phyloP scores from a whole-genome alignment of 257 asterid genomes.

The Ligustrum vulgare region DNA sequence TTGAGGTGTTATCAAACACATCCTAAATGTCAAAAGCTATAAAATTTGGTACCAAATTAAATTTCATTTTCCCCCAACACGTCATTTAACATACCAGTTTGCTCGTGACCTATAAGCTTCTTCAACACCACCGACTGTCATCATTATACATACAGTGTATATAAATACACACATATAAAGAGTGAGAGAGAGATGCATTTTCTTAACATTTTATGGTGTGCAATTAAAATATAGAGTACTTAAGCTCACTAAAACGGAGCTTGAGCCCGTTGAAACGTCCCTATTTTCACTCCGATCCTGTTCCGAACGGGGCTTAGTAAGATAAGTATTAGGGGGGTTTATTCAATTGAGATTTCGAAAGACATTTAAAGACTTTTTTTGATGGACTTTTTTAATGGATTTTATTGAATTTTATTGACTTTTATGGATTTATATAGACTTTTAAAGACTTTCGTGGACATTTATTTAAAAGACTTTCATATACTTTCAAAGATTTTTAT shows the following conservation, averaged over 20 bases:
- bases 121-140: conserved; percentile 52
- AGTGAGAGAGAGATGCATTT: background rate
- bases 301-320: too few species aligned
- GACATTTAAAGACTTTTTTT: too few species aligned
- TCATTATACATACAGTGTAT: conserved; percentile 32
- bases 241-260: conserved; percentile 23
- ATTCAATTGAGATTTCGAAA: too few species aligned
- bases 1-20: too few species aligned
- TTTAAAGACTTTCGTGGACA: too few species aligned
- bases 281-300: background rate
- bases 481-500: too few species aligned
- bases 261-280: conserved; percentile 21
- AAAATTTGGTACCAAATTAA: conserved; percentile 16
- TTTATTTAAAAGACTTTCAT: too few species aligned
- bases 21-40: background rate
- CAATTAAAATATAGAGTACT: background rate
- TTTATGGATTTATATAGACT: too few species aligned
- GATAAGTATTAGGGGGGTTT: too few species aligned
- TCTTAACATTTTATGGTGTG: conserved; percentile 22
- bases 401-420: too few species aligned
- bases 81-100: conserved; percentile 41
- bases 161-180: background rate
- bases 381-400: too few species aligned
- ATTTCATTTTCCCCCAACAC: conserved; percentile 12
- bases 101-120: conserved; percentile 47